phyloP scores from a whole-genome alignment of 768 basidiomycete species.

The Pleurotus cornucopiae region DNA sequence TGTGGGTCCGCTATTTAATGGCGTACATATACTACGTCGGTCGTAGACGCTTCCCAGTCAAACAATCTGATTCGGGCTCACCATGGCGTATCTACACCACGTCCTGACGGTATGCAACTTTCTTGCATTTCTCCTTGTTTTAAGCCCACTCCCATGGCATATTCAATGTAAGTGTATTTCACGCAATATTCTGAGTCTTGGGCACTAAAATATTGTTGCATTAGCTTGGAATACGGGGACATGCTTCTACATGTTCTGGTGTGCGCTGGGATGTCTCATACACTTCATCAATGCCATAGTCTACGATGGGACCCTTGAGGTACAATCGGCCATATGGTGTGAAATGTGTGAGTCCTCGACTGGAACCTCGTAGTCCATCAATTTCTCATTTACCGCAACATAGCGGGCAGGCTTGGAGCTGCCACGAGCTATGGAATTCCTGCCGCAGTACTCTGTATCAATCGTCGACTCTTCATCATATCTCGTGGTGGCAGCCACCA shows the following conservation, averaged over 20 bases:
- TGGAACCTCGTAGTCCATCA: too few relatives aligned
- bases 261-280: slow-evolving; percentile 33
- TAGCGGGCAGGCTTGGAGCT: background rate
- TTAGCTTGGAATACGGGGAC: slow-evolving; percentile 49
- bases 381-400: background rate
- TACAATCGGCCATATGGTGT: slow-evolving; percentile 2
- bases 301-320: slow-evolving; percentile 16
- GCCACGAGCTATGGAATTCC: slow-evolving; percentile 4
- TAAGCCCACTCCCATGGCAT: slow-evolving; percentile 1
- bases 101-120: background rate
- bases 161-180: background rate
- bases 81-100: background rate
- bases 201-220: background rate
- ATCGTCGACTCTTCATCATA: slow-evolving; percentile 9
- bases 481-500: slow-evolving; percentile 1
- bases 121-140: background rate
- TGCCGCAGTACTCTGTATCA: slow-evolving; percentile 6
- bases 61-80: too few relatives aligned
- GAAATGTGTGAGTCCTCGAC: background rate
- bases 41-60: too few relatives aligned
- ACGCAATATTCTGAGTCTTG: background rate
- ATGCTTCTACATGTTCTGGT: slow-evolving; percentile 48
- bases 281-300: slow-evolving; percentile 43
- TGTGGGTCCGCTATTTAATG: too few relatives aligned
- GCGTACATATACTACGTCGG: too few relatives aligned